Evolutionary conservation across 805 yeast genomes (phyloP), one percentile per base, ranked within the genome.

Genomic region (Saturnispora mendoncae): DNA sequence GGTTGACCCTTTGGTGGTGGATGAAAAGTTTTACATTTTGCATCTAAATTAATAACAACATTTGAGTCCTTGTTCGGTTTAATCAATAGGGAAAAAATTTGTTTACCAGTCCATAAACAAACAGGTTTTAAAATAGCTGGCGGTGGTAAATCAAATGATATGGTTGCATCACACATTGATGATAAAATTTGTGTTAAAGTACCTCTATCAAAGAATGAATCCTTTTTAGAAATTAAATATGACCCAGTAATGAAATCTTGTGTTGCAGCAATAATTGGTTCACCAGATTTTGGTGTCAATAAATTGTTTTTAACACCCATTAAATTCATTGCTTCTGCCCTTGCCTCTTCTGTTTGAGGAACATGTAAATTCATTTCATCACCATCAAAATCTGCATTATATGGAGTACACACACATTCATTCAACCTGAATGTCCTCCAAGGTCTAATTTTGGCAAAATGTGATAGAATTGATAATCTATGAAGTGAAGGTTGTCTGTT

Each of bases 291-390:
- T 8, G 99, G 99, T 1, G 98, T 92, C 51, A 92, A 72, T 48
- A 92, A 68, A 58, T 92, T 92, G 57, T 88, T 84, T 55, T 92
- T 92, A 32, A 92, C 98, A 41, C 97, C 98, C 99, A 92, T 92
- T 56, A 92, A 71, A 55, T 84, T 84, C 63, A 90, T 86, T n/a
- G 98, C 98, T 62, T 92, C 99, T 0, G 97, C 95, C 50, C 98
- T 70, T 1, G 98, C 43, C 63, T 92, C 99, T 50, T 88, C 95
- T 7, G 96, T 84, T 62, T 92, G 99, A 3, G 99, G 98, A 52
- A 90, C 98, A 58, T 92, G 99, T 68, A 92, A 81, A 66, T 92
- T 92, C 99, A 92, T 92, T 68, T 92, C 99, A 66, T 92, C 99
- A 73, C 99, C 99, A 69, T 92, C 99, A 71, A 92, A 92, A 81